Evolutionary conservation across 1,284 basidiomycete species (phyloP).

Genomic region (Cryptococcus hybrid): DNA sequence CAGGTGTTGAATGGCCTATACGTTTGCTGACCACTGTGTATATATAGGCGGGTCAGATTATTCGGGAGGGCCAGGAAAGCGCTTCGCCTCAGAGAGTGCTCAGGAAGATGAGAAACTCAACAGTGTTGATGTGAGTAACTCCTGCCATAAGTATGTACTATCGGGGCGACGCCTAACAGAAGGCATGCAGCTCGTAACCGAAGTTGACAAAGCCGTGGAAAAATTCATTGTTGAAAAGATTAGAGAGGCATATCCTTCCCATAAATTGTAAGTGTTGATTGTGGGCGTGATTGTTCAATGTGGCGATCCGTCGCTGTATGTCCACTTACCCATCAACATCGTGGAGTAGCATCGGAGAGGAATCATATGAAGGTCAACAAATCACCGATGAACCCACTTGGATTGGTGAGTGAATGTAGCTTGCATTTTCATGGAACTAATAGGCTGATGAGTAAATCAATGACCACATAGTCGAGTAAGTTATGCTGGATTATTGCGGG

Average conservation of each 20-base stretch:
- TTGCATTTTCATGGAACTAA: too few relatives aligned
- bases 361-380: constrained; percentile 71
- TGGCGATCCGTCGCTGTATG: neutral
- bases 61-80: constrained; percentile 49
- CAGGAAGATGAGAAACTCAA: constrained; percentile 82
- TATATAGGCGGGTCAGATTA: constrained; percentile 51
- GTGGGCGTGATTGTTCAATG: neutral
- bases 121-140: constrained; percentile 65
- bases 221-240: constrained; percentile 75
- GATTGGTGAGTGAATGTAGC: constrained; percentile 53
- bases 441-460: too few relatives aligned
- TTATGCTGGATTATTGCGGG: too few relatives aligned
- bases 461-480: too few relatives aligned
- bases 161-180: constrained; percentile 2
- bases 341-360: constrained; percentile 68
- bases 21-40: neutral
- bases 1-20: too few relatives aligned
- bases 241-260: constrained; percentile 65
- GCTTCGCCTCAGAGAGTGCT: constrained; percentile 53
- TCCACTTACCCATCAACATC: constrained; percentile 51
- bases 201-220: constrained; percentile 92
- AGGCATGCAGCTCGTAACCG: constrained; percentile 69
- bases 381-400: constrained; percentile 87
- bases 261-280: constrained; percentile 67
- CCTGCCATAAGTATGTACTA: neutral